A percentile compares a stretch with the other conserved stretches of the same genome.
These are phyloP conservation scores for Moesziomyces globuligerus DNA, from an alignment of 1,284 basidiomycete genomes.

Conservation along the genomic window DNA sequence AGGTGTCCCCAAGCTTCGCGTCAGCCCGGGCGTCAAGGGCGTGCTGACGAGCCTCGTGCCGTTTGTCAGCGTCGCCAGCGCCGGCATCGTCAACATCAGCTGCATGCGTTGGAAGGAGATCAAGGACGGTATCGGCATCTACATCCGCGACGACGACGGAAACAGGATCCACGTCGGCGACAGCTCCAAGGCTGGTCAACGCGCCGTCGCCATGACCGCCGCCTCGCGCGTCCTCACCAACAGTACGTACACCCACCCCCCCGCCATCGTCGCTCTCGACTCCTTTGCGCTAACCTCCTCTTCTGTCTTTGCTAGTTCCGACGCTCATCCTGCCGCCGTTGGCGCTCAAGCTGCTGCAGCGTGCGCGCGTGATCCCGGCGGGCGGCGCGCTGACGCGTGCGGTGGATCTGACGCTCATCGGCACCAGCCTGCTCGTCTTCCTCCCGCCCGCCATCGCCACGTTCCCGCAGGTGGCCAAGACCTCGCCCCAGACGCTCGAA, in stretches of 20 bases:
- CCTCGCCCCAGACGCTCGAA: slow-evolving; percentile 68
- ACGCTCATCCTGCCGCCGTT: slow-evolving; percentile 71
- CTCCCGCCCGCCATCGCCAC: slow-evolving; percentile 72
- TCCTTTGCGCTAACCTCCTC: not conserved
- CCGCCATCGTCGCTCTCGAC: not conserved
- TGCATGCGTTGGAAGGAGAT: slow-evolving; percentile 73
- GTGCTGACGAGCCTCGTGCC: slow-evolving; percentile 69
- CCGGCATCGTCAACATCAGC: slow-evolving; percentile 62
- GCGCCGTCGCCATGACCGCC: slow-evolving; percentile 71
- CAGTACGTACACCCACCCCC: slow-evolving; percentile 62
- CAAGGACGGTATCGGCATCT: slow-evolving; percentile 71
- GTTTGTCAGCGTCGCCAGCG: slow-evolving; percentile 70
- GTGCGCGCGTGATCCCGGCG: slow-evolving; percentile 40
- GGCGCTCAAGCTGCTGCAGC: slow-evolving; percentile 69
- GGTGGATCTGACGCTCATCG: slow-evolving; percentile 66
- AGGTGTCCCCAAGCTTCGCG: slow-evolving; percentile 68
- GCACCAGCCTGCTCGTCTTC: slow-evolving; percentile 70
- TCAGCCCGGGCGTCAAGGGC: slow-evolving; percentile 39
- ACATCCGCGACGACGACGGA: slow-evolving; percentile 59
- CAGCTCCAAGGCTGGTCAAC: slow-evolving; percentile 69
- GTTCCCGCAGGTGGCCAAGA: slow-evolving; percentile 70
- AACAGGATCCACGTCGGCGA: slow-evolving; percentile 69
- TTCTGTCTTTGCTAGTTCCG: slow-evolving; percentile 58
- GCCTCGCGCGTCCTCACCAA: slow-evolving; percentile 71
- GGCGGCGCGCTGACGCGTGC: slow-evolving; percentile 37